These are phyloP conservation scores for Gardenia jasminoides DNA, from an alignment of 257 asterid species.

Conservation along the genomic window DNA sequence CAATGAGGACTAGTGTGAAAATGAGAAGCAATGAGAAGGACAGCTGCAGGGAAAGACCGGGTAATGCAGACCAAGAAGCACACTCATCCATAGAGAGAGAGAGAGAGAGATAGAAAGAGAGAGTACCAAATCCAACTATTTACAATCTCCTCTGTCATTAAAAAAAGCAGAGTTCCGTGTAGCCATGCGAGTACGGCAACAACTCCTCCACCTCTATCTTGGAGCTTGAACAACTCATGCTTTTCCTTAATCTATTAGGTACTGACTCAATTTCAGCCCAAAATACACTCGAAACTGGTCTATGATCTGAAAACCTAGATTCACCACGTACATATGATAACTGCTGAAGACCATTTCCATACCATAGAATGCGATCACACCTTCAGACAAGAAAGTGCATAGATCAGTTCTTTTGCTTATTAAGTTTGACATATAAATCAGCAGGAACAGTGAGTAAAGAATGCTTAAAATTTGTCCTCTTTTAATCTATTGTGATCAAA, in stretches of 20 bases:
- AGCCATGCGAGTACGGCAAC: slow-evolving; percentile 87
- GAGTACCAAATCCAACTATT: slow-evolving; percentile 26
- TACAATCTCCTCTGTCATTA: slow-evolving; percentile 27
- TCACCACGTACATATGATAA: slow-evolving; percentile 84
- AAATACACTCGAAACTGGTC: slow-evolving; percentile 92
- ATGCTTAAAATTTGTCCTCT: background rate
- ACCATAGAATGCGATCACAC: slow-evolving; percentile 96
- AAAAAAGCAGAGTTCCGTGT: slow-evolving; percentile 94
- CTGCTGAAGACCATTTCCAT: slow-evolving; percentile 90
- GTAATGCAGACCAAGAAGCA: background rate
- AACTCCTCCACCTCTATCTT: slow-evolving; percentile 89
- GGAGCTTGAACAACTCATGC: slow-evolving; percentile 84
- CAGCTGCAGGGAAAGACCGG: background rate
- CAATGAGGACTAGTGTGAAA: background rate
- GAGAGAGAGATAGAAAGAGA: slow-evolving; percentile 15
- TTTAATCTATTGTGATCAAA: background rate
- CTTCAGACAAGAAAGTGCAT: slow-evolving; percentile 36
- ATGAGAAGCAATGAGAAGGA: background rate
- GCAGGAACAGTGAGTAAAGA: background rate
- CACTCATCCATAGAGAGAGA: background rate
- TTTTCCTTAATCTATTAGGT: slow-evolving; percentile 84
- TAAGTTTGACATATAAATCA: background rate
- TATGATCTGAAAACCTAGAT: slow-evolving; percentile 89
- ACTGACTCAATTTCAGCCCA: slow-evolving; percentile 94
- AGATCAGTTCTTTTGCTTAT: slow-evolving; percentile 26